Evolutionary conservation across 2,329 filamentous ascomycete species (phyloP), one percentile per base, ranked within the genome.

Genomic region (Colletotrichum theobromicola): DNA sequence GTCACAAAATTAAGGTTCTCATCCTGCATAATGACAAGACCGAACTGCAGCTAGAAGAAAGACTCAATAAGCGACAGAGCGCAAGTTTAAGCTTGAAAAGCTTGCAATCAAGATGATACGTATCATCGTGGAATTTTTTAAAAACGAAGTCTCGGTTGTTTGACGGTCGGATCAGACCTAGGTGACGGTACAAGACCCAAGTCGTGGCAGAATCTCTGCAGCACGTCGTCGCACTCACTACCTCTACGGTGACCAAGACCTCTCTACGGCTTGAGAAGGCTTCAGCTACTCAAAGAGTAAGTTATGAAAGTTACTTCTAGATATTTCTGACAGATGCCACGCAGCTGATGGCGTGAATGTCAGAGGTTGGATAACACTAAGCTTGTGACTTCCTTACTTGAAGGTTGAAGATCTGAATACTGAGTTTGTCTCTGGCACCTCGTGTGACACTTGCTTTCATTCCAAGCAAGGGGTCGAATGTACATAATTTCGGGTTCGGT

Each of bases 51-150:
- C 6, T 12, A 4, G n/a, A 4, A 46, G n/a, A 46, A 50, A 50
- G 42, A 4, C 42, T 50, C 10, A 12, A 50, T 50, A 13, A 10
- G 42, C 3, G 6, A 15, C 42, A 12, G 7, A 50, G 4, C n/a
- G 42, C 21, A 13, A 12, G 10, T 13, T 50, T 21, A 13, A 50
- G 42, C 42, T 50, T 21, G 42, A 50, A 21, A 50, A 50, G 42
- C 13, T 7, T 50, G n/a, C 6, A 50, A 0, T 50, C 4, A 1
- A 12, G 24, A 50, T 50, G 3, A 24, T 13, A 50, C 10, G n/a
- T 50, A 10, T 21, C 42, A 13, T n/a, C 2, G n/a, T 50, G n/a
- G 4, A 0, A 2, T 18, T 1, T 21, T 50, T 21, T 0, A 7
- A 5, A 21, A 13, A 21, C 21, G 5, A 1, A 21, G 2, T 2